Percentiles rank a stretch among this genome's conserved stretches.
These are phyloP conservation scores for Blastobotrys capitulatus DNA, from an alignment of 1,139 yeast genomes.

Conservation along the genomic window DNA sequence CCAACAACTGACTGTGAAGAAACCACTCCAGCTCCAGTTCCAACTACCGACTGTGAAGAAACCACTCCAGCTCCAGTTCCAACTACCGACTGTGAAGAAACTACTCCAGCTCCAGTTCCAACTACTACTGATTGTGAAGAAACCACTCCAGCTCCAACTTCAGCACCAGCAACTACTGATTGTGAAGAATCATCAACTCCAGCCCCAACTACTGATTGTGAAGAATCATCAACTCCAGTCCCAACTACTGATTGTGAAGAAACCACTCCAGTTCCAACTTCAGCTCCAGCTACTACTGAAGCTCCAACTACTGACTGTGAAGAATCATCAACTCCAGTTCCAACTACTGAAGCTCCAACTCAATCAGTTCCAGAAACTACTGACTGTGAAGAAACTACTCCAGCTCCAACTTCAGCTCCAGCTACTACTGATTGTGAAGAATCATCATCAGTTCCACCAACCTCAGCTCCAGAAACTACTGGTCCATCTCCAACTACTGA, in stretches of 20 bases:
- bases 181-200: constrained; percentile 7
- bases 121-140: constrained; percentile 13
- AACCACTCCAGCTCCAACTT: constrained; percentile 9
- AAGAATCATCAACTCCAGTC: constrained; percentile 10
- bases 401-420: constrained; percentile 5
- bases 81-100: constrained; percentile 12
- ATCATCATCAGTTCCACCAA: background rate
- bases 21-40: constrained; percentile 9
- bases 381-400: constrained; percentile 11
- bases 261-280: background rate
- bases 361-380: constrained; percentile 11
- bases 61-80: constrained; percentile 9
- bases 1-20: background rate
- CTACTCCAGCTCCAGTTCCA: constrained; percentile 10
- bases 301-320: constrained; percentile 6
- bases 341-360: constrained; percentile 1
- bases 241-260: constrained; percentile 7
- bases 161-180: constrained; percentile 3
- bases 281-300: constrained; percentile 4
- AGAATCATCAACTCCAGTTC: background rate
- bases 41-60: background rate
- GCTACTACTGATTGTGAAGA: constrained; percentile 4
- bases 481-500: no score
- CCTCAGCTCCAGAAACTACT: no score
- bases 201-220: constrained; percentile 3